phyloP scores from a whole-genome alignment of 2,329 filamentous ascomycete species.

The Alternaria conjuncta region DNA sequence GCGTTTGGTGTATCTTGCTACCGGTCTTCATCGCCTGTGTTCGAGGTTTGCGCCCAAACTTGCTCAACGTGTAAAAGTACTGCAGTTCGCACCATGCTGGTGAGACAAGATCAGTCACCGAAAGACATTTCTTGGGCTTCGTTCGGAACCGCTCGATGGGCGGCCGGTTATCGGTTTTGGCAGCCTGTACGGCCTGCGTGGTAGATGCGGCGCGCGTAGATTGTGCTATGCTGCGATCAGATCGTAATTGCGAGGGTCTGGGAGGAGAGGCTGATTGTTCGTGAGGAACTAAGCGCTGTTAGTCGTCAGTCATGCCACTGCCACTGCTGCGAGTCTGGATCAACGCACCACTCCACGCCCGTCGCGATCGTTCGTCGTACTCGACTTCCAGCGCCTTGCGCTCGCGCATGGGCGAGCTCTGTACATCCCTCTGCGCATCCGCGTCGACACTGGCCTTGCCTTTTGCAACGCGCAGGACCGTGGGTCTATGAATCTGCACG shows the following conservation, averaged over 20 bases:
- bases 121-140: constrained; percentile 77
- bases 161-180: constrained; percentile 54
- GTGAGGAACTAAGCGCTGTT: constrained; percentile 47
- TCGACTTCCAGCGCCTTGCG: constrained; percentile 51
- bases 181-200: neutral
- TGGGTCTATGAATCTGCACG: constrained; percentile 47
- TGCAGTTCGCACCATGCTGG: constrained; percentile 97
- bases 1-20: constrained; percentile 75
- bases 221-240: neutral
- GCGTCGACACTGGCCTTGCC: constrained; percentile 1
- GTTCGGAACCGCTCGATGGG: constrained; percentile 81
- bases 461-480: constrained; percentile 27
- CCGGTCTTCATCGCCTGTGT: constrained; percentile 87
- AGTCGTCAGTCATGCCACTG: constrained; percentile 46
- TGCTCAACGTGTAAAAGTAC: constrained; percentile 85
- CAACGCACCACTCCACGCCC: constrained; percentile 42
- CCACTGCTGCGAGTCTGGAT: neutral
- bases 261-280: constrained; percentile 23
- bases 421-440: constrained; percentile 2
- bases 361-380: constrained; percentile 49
- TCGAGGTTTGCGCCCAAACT: constrained; percentile 74
- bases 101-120: constrained; percentile 85
- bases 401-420: constrained; percentile 28
- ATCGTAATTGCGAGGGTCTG: neutral
- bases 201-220: neutral